Evolutionary conservation across 257 asterid genomes (phyloP), one percentile per base, ranked within the genome.

Genomic region (Handroanthus guayacan): DNA sequence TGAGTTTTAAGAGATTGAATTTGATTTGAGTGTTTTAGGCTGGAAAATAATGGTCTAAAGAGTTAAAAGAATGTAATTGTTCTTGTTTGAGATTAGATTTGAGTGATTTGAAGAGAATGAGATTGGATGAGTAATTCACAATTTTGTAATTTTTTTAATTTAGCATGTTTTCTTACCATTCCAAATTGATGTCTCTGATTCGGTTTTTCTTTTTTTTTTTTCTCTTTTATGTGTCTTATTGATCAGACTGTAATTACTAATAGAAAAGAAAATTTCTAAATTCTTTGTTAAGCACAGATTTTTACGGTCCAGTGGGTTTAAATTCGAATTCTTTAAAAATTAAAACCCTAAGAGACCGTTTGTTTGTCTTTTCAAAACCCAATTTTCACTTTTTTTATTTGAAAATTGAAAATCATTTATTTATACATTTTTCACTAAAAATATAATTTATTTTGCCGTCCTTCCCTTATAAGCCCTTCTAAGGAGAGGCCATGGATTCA

Each of bases 51-150:
- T 62, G 20, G 64, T 58, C 50, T 50, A 4, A 5, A 2, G 39
- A 4, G 65, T 71, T 61, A 10, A 37, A 45, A 54, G 48, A 47
- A 52, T 38, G 69, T 56, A 60, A n/a, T 65, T 41, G 8, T 69
- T 74, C 16, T 55, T 43, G 60, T 70, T 37, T 61, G 57, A 17
- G 37, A 47, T 82, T 75, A 12, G 80, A 76, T 79, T 72, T 72
- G 84, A 52, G 61, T 65, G 41, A 45, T 10, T 18, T 18, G 63
- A 25, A 45, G 69, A 25, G 75, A 78, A 57, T 69, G 65, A 5
- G 85, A 74, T n/a, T 36, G 71, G 71, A 5, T 25, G 13, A 8
- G 13, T 41, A 18, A 72, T 76, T 75, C 57, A 34, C 4, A 57
- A n/a, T 43, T 45, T 9, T 3, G 45, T 41, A 25, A 50, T 63